These are phyloP conservation scores for Echinosophora koreensis DNA, from an alignment of 306 rosid species.

Conservation along the genomic window DNA sequence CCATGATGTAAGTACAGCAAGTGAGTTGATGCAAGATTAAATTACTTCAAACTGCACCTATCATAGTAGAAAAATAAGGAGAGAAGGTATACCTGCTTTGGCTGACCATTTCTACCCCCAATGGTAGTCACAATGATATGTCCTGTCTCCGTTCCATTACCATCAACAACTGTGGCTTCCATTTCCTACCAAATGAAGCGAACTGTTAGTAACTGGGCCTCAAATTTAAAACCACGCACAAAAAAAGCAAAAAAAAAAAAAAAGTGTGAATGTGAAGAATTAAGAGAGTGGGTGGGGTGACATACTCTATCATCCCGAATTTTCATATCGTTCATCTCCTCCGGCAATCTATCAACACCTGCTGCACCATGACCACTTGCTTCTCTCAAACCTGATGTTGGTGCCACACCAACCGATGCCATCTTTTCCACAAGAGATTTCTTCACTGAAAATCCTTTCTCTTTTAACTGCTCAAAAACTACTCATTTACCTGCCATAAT, in stretches of 20 bases:
- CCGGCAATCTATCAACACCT: constrained; percentile 89
- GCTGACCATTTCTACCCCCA: constrained; percentile 96
- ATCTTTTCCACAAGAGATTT: constrained; percentile 39
- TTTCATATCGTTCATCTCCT: constrained; percentile 97
- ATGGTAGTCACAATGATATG: constrained; percentile 96
- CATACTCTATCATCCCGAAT: constrained; percentile 92
- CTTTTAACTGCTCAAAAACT: constrained; percentile 45
- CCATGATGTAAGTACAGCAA: constrained; percentile 17
- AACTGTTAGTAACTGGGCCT: constrained; percentile 25
- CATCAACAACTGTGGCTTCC: constrained; percentile 90
- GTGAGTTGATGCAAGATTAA: neutral
- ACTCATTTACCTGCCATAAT: constrained; percentile 66
- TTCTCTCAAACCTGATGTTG: constrained; percentile 76
- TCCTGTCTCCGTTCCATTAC: constrained; percentile 94
- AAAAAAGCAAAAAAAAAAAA: neutral
- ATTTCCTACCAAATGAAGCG: constrained; percentile 66
- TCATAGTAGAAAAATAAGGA: neutral
- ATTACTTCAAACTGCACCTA: constrained; percentile 16
- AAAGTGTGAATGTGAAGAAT: neutral
- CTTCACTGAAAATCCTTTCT: constrained; percentile 40
- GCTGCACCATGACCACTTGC: constrained; percentile 65
- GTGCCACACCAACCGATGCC: constrained; percentile 89
- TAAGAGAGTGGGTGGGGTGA: neutral
- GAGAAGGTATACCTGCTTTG: constrained; percentile 75
- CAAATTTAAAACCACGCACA: constrained; percentile 13